Evolutionary conservation across 768 basidiomycete genomes (phyloP), one percentile per base, ranked within the genome.

Genomic region (Basidioascus undulatus): DNA sequence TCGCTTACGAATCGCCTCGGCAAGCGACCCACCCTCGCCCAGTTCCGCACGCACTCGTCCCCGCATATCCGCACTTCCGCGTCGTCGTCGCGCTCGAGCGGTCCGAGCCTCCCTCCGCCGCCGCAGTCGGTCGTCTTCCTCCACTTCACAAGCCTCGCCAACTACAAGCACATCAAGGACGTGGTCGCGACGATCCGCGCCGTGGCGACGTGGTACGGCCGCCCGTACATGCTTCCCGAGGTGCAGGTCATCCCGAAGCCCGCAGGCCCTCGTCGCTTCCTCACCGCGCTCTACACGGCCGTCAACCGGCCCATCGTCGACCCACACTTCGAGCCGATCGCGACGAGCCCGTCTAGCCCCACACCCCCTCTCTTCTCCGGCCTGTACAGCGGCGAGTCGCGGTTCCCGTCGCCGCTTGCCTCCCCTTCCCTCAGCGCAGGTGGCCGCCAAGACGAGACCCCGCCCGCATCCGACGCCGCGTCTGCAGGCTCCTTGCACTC

Each of bases 241-340:
- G 71, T 98, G 23, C 80, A 96, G 68, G 82, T 98, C 49, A 76
- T 96, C 30, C 89, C 87, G 18, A 98, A 96, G 59, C 89, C 89
- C 9, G 87, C 80, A 15, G 89, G 92, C 5, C 92, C 92, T 6
- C 72, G 89, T 30, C 72, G 89, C 8, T 75, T 94, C 50, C 62
- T 98, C 49, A 87, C 86, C 18, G 78, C 86, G 20, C 63, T 98
- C 15, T 78, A 89, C 55, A 94, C 82, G 4, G 86, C 86, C 2
- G 67, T 81, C 37, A 77, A 70, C 8, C 79, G 74, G 48, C 87
- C 92, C 0, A 54, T 71, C 10, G 71, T 98, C 24, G 89, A 98
- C 54, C 80, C 87, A 0, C 78, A 75, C 56, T 92, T 96, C 53
- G 59, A 70, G 1, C 89, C 92, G n/a, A 96, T 83, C 46, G 89